These are phyloP conservation scores for Rutstroemia sp. DNA, from an alignment of 2,329 filamentous ascomycete genomes.

Conservation along the genomic window DNA sequence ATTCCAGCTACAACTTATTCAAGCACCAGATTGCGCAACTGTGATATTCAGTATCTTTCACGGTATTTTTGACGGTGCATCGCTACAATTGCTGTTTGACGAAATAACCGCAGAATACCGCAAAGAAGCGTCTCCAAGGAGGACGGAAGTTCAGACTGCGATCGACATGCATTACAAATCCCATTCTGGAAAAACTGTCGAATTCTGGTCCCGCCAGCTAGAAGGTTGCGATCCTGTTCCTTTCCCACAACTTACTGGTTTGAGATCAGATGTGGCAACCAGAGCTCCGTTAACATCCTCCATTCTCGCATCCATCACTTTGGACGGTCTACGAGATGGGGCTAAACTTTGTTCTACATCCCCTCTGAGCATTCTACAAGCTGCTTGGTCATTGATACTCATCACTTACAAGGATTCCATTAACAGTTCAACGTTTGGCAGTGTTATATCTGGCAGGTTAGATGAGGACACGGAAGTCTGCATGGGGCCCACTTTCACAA, in stretches of 20 bases:
- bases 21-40: not conserved
- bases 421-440: conserved; percentile 1
- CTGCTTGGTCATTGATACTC: conserved; percentile 4
- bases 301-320: not conserved
- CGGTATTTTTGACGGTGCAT: not conserved
- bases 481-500: conserved; percentile 1
- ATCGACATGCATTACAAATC: not conserved
- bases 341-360: not conserved
- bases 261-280: not conserved
- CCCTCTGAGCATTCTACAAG: not conserved
- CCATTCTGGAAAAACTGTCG: not conserved
- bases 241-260: not conserved
- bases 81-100: not conserved
- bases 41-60: not conserved
- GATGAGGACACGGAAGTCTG: not conserved
- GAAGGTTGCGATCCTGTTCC: not conserved
- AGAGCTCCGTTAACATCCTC: not conserved
- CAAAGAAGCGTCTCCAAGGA: not conserved
- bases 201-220: not conserved
- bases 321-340: not conserved
- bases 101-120: not conserved
- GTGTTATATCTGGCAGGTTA: conserved; percentile 1
- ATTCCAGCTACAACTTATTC: not conserved
- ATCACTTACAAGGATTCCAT: not conserved
- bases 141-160: not conserved